These are phyloP conservation scores for Fusarium mexicanum DNA, from an alignment of 2,329 filamentous ascomycete genomes.

Conservation along the genomic window DNA sequence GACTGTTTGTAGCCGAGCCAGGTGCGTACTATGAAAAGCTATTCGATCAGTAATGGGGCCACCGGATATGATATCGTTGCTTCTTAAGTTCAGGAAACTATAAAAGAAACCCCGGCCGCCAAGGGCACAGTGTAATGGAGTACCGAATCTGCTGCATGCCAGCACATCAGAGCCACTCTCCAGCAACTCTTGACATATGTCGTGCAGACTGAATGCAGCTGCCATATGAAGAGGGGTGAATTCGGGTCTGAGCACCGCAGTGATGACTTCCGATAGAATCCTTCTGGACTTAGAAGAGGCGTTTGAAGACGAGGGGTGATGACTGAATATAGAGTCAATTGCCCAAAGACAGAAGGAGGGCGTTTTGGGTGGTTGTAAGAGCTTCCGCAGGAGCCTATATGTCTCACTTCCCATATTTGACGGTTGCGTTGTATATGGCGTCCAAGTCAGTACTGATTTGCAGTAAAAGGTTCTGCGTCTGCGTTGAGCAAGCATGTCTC, in stretches of 20 bases:
- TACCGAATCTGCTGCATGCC: neutral
- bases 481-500: neutral
- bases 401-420: accelerated
- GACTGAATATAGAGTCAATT: neutral
- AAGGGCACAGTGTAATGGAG: neutral
- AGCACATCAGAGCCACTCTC: neutral
- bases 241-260: neutral
- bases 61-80: neutral
- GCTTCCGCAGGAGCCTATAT: neutral
- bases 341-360: neutral
- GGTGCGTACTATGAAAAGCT: neutral
- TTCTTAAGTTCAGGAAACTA: neutral
- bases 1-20: neutral
- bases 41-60: neutral
- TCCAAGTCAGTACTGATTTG: neutral
- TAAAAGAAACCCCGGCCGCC: neutral
- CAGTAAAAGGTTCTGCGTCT: neutral
- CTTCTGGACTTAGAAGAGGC: accelerated
- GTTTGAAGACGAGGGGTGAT: neutral
- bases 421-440: neutral
- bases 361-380: neutral
- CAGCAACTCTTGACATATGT: neutral
- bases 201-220: neutral
- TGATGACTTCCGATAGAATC: neutral
- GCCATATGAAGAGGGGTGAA: neutral